phyloP scores from a whole-genome alignment of 2,329 filamentous ascomycete species.

The Alternaria gansuensis region DNA sequence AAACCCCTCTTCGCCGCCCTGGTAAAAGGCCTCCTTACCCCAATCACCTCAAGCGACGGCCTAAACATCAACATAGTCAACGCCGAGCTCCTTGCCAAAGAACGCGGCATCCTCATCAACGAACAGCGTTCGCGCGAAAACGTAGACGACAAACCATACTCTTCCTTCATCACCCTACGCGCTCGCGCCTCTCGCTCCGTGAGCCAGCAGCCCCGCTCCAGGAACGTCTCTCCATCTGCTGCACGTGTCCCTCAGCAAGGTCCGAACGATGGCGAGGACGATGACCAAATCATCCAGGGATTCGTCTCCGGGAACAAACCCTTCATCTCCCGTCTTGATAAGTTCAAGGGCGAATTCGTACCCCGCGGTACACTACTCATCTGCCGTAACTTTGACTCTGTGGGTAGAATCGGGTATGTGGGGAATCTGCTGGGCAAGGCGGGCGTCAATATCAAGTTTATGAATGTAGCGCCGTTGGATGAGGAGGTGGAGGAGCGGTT shows the following conservation, averaged over 20 bases:
- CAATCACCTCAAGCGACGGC: constrained; percentile 72
- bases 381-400: constrained; percentile 81
- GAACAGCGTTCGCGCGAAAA: constrained; percentile 73
- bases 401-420: constrained; percentile 83
- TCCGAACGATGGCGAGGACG: constrained; percentile 33
- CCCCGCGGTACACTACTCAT: constrained; percentile 79
- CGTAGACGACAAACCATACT: constrained; percentile 69
- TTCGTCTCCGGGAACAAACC: constrained; percentile 71
- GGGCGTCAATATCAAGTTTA: constrained; percentile 80
- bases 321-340: constrained; percentile 76
- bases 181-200: constrained; percentile 58
- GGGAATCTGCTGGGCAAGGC: constrained; percentile 74
- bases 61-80: constrained; percentile 85
- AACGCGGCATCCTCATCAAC: constrained; percentile 79
- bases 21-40: constrained; percentile 76
- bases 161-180: constrained; percentile 74
- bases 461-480: constrained; percentile 73
- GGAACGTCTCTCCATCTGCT: constrained; percentile 43
- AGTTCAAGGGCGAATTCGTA: constrained; percentile 76
- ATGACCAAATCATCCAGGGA: constrained; percentile 68
- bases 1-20: constrained; percentile 81
- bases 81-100: constrained; percentile 75
- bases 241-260: constrained; percentile 23
- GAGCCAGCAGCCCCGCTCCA: constrained; percentile 37
- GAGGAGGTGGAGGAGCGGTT: constrained; percentile 44